These are phyloP conservation scores for Millerozyma acaciae DNA, from an alignment of 805 yeast genomes.

Conservation along the genomic window DNA sequence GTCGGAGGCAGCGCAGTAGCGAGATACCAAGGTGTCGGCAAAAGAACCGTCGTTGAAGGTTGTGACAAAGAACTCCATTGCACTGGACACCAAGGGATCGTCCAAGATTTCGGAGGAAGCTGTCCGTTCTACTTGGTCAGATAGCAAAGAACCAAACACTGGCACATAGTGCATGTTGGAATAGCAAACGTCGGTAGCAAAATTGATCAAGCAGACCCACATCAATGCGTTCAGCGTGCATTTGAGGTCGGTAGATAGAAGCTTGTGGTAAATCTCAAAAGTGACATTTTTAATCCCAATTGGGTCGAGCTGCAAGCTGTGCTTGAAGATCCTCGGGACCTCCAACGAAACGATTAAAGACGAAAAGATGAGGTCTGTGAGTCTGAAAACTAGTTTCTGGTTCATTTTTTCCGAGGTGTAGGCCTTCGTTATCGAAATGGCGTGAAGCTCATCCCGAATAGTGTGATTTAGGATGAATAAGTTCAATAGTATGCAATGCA, in stretches of 20 bases:
- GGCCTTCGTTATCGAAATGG: slow-evolving; percentile 8
- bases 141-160: slow-evolving; percentile 17
- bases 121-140: slow-evolving; percentile 10
- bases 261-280: slow-evolving; percentile 6
- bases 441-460: slow-evolving; percentile 14
- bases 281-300: slow-evolving; percentile 3
- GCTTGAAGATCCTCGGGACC: slow-evolving; percentile 1
- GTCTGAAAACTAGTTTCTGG: slow-evolving; percentile 10
- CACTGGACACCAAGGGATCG: slow-evolving; percentile 21
- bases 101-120: slow-evolving; percentile 7
- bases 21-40: no score
- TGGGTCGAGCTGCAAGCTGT: slow-evolving; percentile 3
- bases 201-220: slow-evolving; percentile 28
- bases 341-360: slow-evolving; percentile 13
- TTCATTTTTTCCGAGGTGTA: slow-evolving; percentile 6
- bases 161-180: slow-evolving; percentile 20
- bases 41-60: slow-evolving; percentile 16
- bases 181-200: slow-evolving; percentile 28
- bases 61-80: slow-evolving; percentile 17
- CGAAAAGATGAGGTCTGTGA: slow-evolving; percentile 15
- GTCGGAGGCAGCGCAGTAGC: no score
- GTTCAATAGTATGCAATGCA: slow-evolving; percentile 6
- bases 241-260: slow-evolving; percentile 9
- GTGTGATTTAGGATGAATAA: slow-evolving; percentile 8
- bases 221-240: slow-evolving; percentile 12